Evolutionary conservation across 148 eudicot species (phyloP).

Genomic region (Selenicereus undatus): DNA sequence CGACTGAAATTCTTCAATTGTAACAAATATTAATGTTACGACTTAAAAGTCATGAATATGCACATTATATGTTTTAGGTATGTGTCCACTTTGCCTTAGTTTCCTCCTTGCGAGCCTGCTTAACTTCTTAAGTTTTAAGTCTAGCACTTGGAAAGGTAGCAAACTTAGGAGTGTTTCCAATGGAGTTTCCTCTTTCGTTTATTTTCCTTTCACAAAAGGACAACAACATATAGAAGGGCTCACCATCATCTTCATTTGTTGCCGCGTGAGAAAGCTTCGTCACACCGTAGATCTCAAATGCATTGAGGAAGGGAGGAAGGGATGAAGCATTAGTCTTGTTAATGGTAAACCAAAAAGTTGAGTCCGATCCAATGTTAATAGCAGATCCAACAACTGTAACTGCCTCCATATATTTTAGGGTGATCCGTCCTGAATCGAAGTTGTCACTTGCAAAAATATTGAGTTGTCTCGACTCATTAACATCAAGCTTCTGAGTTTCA

Average conservation of each 20-base stretch:
- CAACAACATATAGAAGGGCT: not conserved
- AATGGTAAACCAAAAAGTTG: not conserved
- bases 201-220: too few relatives aligned
- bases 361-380: not conserved
- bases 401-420: not conserved
- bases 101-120: too few relatives aligned
- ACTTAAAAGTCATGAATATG: too few relatives aligned
- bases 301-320: constrained; percentile 21
- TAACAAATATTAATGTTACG: too few relatives aligned
- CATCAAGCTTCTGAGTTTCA: constrained; percentile 14
- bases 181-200: too few relatives aligned
- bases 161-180: too few relatives aligned
- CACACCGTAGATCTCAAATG: constrained; percentile 14
- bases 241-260: constrained; percentile 21
- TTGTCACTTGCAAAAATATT: not conserved
- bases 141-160: too few relatives aligned
- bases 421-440: not conserved
- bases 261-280: not conserved
- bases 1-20: too few relatives aligned
- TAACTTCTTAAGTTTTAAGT: too few relatives aligned
- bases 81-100: too few relatives aligned
- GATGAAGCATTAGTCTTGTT: constrained; percentile 9
- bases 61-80: too few relatives aligned
- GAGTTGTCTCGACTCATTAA: constrained; percentile 8
- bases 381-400: not conserved